Evolutionary conservation across 2,329 filamentous ascomycete species (phyloP), one percentile per base, ranked within the genome.

Genomic region (Aureobasidium sp.): DNA sequence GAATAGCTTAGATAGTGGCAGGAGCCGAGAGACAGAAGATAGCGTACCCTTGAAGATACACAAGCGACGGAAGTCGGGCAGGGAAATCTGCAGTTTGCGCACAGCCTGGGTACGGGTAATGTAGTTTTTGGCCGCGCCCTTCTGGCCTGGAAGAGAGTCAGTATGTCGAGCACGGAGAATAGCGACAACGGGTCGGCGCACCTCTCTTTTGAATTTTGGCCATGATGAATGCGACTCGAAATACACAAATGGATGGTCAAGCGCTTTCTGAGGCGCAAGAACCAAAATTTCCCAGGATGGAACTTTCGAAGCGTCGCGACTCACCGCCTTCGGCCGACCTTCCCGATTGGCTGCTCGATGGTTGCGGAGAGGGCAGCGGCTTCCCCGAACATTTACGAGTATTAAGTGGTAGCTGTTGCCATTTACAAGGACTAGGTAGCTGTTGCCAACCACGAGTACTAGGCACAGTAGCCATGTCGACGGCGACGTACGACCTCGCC

Each of bases 71-170:
- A 99, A 99, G 79, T 99, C 94, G 68, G 92, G 91, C 62, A 99
- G 85, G 72, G 90, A 96, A 77, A 99, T 89, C 79, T 99, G 94
- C 66, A 99, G 87, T 80, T 97, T 99, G 77, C 92, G 91, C 70
- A 99, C 91, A 49, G 94, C 94, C 80, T 97, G 91, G 45, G 93
- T 97, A 76, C 94, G 85, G 63, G 94, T 99, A 70, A 99, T 91
- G 81, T 93, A 99, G 84, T 99, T 99, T 80, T 94, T 96, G 79
- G 92, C 91, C 76, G 91, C 88, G 76, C 94, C 94, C 74, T 92
- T 83, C 75, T 89, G 86, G 73, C 92, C 86, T 87, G 68, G 29
- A 34, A 34, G 2, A 27, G 27, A 62, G 44, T 65, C 64, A 64
- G 60, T 34, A 51, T 34, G 9, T 29, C 11, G 20, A 20, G 0